A percentile compares a stretch with the other conserved stretches of the same genome.
phyloP scores from a whole-genome alignment of 331 rosid genomes.

The Saraca asoca region DNA sequence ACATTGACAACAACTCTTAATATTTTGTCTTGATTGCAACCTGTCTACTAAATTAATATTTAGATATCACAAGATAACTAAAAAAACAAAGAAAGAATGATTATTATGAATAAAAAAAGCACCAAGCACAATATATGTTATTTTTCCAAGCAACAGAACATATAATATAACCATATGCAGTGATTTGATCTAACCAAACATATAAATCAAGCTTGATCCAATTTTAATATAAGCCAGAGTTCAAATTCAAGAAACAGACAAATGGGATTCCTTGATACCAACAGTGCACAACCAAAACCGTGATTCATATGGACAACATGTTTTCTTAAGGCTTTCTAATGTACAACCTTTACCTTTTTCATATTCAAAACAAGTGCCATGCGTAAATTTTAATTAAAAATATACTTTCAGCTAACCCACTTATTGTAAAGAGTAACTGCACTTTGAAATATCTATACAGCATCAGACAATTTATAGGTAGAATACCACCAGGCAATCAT shows the following conservation, averaged over 20 bases:
- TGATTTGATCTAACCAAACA: background rate
- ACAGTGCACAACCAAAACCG: slow-evolving; percentile 30
- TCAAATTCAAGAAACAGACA: slow-evolving; percentile 4
- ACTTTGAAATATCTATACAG: slow-evolving; percentile 5
- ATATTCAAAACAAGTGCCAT: slow-evolving; percentile 30
- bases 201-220: slow-evolving; percentile 13
- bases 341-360: slow-evolving; percentile 32
- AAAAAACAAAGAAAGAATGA: too few relatives aligned
- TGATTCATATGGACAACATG: slow-evolving; percentile 38
- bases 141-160: too few relatives aligned
- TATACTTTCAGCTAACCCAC: slow-evolving; percentile 20
- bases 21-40: too few relatives aligned
- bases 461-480: background rate
- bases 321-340: slow-evolving; percentile 45
- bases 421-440: slow-evolving; percentile 6
- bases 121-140: too few relatives aligned
- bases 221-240: background rate
- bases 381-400: slow-evolving; percentile 17
- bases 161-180: too few relatives aligned
- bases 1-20: too few relatives aligned
- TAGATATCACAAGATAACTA: too few relatives aligned
- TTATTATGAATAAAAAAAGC: too few relatives aligned
- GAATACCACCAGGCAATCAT: slow-evolving; percentile 1
- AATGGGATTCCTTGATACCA: background rate
- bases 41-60: too few relatives aligned